These are phyloP conservation scores for Trichomonas vaginalis DNA, from an alignment of 208 protist genomes.

Conservation along the genomic window DNA sequence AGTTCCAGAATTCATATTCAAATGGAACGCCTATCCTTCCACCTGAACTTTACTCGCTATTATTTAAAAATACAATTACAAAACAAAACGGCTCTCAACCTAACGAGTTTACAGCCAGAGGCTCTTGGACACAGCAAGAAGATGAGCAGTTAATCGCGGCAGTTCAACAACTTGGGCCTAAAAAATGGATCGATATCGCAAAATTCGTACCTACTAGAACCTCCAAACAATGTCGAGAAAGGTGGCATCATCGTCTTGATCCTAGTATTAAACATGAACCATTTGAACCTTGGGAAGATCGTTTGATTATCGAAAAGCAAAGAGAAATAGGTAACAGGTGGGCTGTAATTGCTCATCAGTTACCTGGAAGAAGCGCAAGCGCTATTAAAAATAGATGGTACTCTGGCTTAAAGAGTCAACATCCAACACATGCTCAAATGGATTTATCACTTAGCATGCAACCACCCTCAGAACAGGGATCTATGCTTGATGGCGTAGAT, in stretches of 20 bases:
- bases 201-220: not conserved
- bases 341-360: not conserved
- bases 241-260: not conserved
- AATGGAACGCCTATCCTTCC: too few relatives aligned
- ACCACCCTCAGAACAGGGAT: not conserved
- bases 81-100: not conserved
- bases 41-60: not conserved
- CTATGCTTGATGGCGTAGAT: not conserved
- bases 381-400: not conserved
- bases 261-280: not conserved
- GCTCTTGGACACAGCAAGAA: not conserved
- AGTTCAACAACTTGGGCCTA: not conserved
- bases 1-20: not conserved
- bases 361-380: not conserved
- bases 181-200: not conserved
- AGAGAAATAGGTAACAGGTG: not conserved
- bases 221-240: not conserved
- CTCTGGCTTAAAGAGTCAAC: not conserved
- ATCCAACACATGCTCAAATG: not conserved
- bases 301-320: not conserved
- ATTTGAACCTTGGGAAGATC: not conserved
- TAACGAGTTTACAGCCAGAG: not conserved
- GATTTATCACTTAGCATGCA: not conserved
- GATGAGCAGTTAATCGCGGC: not conserved
- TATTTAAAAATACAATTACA: not conserved